Evolutionary conservation across 2,329 filamentous ascomycete genomes (phyloP).

Genomic region (Scytalidium sp.): DNA sequence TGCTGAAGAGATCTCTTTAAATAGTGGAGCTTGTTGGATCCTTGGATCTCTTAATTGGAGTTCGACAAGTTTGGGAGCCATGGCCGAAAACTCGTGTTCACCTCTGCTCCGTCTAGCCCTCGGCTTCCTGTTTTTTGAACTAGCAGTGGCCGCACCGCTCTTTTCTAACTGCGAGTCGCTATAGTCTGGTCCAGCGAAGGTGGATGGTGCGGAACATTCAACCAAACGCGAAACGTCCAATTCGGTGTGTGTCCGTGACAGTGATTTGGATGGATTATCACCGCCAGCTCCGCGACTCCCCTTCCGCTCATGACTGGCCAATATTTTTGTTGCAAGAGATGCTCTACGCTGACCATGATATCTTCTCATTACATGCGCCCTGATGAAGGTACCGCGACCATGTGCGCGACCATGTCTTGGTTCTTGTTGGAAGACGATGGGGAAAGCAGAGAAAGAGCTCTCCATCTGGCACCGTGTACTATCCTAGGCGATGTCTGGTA

Average conservation of each 20-base stretch:
- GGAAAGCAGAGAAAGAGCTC: neutral
- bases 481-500: no score
- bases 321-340: neutral
- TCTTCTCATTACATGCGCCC: neutral
- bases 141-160: no score
- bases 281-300: neutral
- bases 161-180: no score
- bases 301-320: neutral
- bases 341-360: neutral
- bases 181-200: no score
- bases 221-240: no score
- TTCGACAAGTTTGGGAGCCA: neutral
- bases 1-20: neutral
- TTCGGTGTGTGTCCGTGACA: no score
- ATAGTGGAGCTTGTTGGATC: neutral
- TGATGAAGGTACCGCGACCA: neutral
- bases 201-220: no score
- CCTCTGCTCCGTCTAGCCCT: neutral
- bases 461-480: no score
- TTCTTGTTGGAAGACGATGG: neutral
- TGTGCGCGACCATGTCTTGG: neutral
- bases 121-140: neutral
- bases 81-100: neutral
- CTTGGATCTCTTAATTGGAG: neutral
- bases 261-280: no score